Conservation (phyloP, 352 stramenopile species). For the Pythium myriotylum region DNA sequence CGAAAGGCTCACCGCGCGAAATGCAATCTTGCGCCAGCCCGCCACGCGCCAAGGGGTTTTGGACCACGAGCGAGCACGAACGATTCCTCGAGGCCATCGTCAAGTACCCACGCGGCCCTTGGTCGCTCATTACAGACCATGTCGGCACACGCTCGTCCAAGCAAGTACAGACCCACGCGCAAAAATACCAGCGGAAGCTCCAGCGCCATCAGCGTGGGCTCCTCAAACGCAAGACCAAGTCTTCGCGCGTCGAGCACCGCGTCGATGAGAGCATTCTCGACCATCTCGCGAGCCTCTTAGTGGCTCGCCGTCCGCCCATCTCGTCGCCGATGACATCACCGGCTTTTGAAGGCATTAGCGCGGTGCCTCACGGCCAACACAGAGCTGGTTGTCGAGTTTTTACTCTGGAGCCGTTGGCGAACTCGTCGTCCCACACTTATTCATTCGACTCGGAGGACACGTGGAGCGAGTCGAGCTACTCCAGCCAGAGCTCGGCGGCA, state of each 20-base stretch:
- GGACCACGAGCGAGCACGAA: slow-evolving; percentile 72
- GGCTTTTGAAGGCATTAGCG: background rate
- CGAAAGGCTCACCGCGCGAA: too few species aligned
- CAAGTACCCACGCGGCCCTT: slow-evolving; percentile 64
- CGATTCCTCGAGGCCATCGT: slow-evolving; percentile 78
- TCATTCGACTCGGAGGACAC: too few species aligned
- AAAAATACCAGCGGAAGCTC: slow-evolving; percentile 87
- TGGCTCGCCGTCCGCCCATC: background rate
- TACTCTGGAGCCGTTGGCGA: too few species aligned
- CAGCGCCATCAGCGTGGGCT: slow-evolving; percentile 50
- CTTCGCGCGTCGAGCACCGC: slow-evolving; percentile 40
- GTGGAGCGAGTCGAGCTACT: too few species aligned
- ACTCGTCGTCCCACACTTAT: too few species aligned
- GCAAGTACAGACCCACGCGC: slow-evolving; percentile 79
- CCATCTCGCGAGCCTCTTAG: slow-evolving; percentile 7
- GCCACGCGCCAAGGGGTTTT: slow-evolving; percentile 43
- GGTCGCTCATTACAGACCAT: slow-evolving; percentile 68
- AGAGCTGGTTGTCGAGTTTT: too few species aligned
- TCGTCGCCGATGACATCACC: background rate
- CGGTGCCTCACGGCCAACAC: too few species aligned
- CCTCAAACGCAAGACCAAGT: slow-evolving; percentile 30
- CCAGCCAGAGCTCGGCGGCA: too few species aligned
- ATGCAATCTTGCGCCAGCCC: slow-evolving; percentile 44
- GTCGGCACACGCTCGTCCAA: slow-evolving; percentile 79
- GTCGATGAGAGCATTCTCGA: slow-evolving; percentile 14